Percentiles rank a stretch among this genome's conserved stretches.
Evolutionary conservation across 108 stramenopile species (phyloP).

Genomic region (Nitzschia palea): DNA sequence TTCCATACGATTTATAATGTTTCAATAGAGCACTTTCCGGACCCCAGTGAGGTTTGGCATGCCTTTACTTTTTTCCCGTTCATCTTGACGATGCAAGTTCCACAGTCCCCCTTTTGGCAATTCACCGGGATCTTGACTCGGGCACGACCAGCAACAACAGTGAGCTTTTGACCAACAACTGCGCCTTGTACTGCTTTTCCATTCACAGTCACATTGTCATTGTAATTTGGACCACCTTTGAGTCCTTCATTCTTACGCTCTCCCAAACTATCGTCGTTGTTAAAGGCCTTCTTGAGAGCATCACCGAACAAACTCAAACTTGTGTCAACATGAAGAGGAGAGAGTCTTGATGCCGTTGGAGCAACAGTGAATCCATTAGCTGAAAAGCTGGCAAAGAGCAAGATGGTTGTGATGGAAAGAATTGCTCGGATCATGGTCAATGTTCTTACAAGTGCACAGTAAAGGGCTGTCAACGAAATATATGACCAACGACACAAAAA

Average conservation of each 20-base stretch:
- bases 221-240: constrained; percentile 62
- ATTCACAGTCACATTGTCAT: constrained; percentile 81
- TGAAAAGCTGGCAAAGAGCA: not conserved
- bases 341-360: not conserved
- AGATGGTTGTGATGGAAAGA: not conserved
- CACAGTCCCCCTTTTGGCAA: constrained; percentile 88
- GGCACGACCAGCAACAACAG: constrained; percentile 64
- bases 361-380: not conserved
- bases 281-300: constrained; percentile 74
- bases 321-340: constrained; percentile 20
- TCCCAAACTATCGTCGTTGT: constrained; percentile 77
- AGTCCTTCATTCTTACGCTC: constrained; percentile 70
- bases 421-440: constrained; percentile 4
- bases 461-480: too few relatives aligned
- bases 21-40: constrained; percentile 64
- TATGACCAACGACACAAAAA: too few relatives aligned
- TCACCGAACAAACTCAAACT: constrained; percentile 58
- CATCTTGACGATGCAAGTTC: constrained; percentile 72
- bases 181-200: constrained; percentile 72
- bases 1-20: constrained; percentile 65
- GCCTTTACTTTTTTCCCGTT: constrained; percentile 85
- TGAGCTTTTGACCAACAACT: constrained; percentile 81
- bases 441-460: too few relatives aligned
- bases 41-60: constrained; percentile 59
- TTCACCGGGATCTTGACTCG: constrained; percentile 86